Base-by-base conservation (phyloP, 2,329 filamentous ascomycete genomes). In the Periconia macrospinosa region DNA sequence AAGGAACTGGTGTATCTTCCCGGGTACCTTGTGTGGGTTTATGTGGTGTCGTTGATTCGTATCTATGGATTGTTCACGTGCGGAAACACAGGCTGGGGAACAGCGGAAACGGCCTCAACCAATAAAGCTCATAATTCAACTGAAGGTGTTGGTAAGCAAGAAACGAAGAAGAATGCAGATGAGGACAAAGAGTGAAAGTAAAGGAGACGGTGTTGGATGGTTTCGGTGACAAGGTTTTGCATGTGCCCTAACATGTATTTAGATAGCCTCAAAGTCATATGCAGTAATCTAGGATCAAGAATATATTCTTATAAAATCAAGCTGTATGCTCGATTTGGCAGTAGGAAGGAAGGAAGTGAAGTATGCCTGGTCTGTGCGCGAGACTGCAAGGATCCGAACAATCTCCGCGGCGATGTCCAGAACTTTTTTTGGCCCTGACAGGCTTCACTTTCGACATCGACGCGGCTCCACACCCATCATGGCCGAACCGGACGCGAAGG, bases 41-140 rank as follows among this genome's bases (percentile, higher is more conserved):
- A 86, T 59, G 67, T 75, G 37, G 85, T 88, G 64, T 79, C 79
- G 23, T 62, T 83, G 1, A 76, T 87, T 59, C 87, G 86, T 71
- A 27, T 86, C 0, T 83, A 78, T 61, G 82, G 83, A 0, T 47
- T 82, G 19, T 49, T 83, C 3, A 88, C 84, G 5, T 58, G 50
- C 19, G 55, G 50, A 46, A 49, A 62, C 45, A 57, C 52, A 15
- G 54, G 47, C 2, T 67, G 63, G 63, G 59, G 54, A 2, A 58
- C 55, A 46, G 47, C 45, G 14, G n/a, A 44, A 37, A 19, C 30
- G 44, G 8, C 23, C 8, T 3, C 23, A 27, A 41, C n/a, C n/a
- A n/a, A n/a, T n/a, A n/a, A 43, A 14, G 41, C 41, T 18, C 2
- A 23, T 43, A 3, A 27, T 27, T 27, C 23, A 27, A 27, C 8